Evolutionary conservation across 2,329 filamentous ascomycete species (phyloP), one percentile per base, ranked within the genome.

Genomic region (Fusarium papillatum): DNA sequence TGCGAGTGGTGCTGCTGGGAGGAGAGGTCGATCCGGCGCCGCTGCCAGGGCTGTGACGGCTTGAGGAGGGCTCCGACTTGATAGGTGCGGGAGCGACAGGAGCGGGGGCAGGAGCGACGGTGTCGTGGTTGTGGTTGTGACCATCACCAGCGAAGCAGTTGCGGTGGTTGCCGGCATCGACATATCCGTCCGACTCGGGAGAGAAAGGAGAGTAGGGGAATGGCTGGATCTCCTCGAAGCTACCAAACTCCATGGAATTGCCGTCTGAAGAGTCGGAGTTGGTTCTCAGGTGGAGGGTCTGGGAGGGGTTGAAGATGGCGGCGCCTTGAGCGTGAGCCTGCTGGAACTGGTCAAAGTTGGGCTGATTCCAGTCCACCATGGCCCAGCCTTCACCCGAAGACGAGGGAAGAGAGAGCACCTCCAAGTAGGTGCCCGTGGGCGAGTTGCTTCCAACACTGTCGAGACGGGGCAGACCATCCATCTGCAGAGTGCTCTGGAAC

Each of bases 351-450:
- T 94, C 92, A 43, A 85, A 79, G 63, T 93, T 93, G 72, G 91
- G 93, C 71, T 93, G 91, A 71, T 93, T 93, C 82, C 92, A 90
- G 76, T 97, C 94, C 69, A 98, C 92, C 76, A 94, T 91, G 63
- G 91, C 92, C 96, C 96, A 98, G 69, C 95, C 95, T 78, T 96
- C 95, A 79, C 97, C 95, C 80, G 94, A 95, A 76, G 95, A 95
- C 68, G 92, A 93, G 29, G 91, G 90, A 53, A 98, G 87, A 9
- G 96, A 98, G 62, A 96, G 87, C 39, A 98, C 94, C 84, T 98
- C 96, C 59, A 98, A 87, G 83, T 95, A 96, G 72, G 90, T 86
- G 55, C 85, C 84, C 3, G 85, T 87, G 24, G 86, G 86, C 14
- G 86, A 87, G 69, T 85, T 85, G 80, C 86, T 87, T 64, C 86